Conservation (phyloP, 2,329 filamentous ascomycete species). For the Cordyceps cateniannulata region DNA sequence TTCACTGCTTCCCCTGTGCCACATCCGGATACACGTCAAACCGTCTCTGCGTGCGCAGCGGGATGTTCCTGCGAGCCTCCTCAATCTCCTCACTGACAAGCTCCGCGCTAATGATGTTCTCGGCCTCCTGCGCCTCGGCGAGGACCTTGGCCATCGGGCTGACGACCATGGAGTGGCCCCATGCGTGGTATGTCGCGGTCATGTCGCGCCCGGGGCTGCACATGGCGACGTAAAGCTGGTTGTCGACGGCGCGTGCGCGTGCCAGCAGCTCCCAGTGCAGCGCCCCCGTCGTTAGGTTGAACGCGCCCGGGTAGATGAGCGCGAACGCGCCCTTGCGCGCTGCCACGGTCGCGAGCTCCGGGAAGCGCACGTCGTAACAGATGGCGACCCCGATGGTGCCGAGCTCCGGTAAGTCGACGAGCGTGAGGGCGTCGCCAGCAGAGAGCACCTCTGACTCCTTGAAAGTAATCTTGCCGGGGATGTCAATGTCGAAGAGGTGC, state of each 20-base stretch:
- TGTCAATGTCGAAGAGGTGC: slow-evolving; percentile 96
- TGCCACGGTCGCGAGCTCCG: slow-evolving; percentile 84
- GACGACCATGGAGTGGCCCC: slow-evolving; percentile 82
- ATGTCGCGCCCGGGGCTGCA: slow-evolving; percentile 85
- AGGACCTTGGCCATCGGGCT: slow-evolving; percentile 85
- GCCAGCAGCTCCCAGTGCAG: slow-evolving; percentile 86
- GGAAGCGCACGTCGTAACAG: slow-evolving; percentile 97
- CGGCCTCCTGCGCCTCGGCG: slow-evolving; percentile 68
- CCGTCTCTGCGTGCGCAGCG: slow-evolving; percentile 73
- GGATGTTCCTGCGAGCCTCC: slow-evolving; percentile 74
- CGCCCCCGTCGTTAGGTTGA: slow-evolving; percentile 88
- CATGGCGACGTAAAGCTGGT: slow-evolving; percentile 87
- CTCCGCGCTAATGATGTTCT: slow-evolving; percentile 69
- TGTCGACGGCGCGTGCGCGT: slow-evolving; percentile 80
- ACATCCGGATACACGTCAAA: slow-evolving; percentile 97
- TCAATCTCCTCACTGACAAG: slow-evolving; percentile 63
- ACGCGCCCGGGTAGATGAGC: slow-evolving; percentile 90
- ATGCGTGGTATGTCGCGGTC: slow-evolving; percentile 72
- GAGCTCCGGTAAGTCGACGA: slow-evolving; percentile 82
- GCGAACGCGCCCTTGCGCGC: slow-evolving; percentile 81
- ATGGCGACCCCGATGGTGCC: slow-evolving; percentile 84
- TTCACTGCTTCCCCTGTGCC: slow-evolving; percentile 40
- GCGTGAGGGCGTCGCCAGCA: slow-evolving; percentile 76
- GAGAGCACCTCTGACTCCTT: slow-evolving; percentile 83
- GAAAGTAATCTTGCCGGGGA: slow-evolving; percentile 90